Base-by-base conservation (phyloP, 2,329 filamentous ascomycete genomes). In the Nothophoma quercina region DNA sequence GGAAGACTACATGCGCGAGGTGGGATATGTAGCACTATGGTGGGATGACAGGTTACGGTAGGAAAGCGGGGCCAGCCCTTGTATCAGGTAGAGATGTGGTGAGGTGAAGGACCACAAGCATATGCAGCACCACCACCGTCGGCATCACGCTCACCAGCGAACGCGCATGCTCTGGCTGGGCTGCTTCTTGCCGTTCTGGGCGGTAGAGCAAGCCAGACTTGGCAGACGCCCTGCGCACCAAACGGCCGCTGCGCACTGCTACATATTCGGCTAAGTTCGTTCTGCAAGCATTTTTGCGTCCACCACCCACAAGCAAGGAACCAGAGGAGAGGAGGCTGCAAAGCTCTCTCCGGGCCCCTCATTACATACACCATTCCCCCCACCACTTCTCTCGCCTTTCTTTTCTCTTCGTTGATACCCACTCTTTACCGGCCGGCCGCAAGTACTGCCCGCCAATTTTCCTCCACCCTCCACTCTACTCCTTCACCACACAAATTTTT, bases 331-430 rank as follows among this genome's bases (percentile, higher is more conserved):
- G 67, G 57, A 44, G 62, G 62, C 65, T 63, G 62, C 62, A 70
- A 51, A 60, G 69, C 69, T 69, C 70, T 71, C 67, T 67, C 65
- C 56, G 56, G n/a, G n/a, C 51, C 64, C 62, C 60, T 63, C 60
- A 56, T 58, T 60, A 61, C 63, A 53, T 45, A 56, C 69, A 71
- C 62, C 62, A 74, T 66, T 61, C 62, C 68, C 62, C 66, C 69
- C 66, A 61, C 70, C 64, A 64, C 30, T 68, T 63, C 77, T 75
- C 73, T 74, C 72, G 68, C 78, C 59, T 63, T 74, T 80, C 78
- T 78, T 75, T 77, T 78, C 72, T 74, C 71, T 71, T 75, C 71
- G 78, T 70, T 73, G 75, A 73, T 77, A 82, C 79, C 78, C 79
- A 73, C 78, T 80, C 75, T 79, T 78, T 75, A 62, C 64, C 71